Base-by-base conservation (phyloP, 2,329 filamentous ascomycete genomes). In the Fusarium buharicum region DNA sequence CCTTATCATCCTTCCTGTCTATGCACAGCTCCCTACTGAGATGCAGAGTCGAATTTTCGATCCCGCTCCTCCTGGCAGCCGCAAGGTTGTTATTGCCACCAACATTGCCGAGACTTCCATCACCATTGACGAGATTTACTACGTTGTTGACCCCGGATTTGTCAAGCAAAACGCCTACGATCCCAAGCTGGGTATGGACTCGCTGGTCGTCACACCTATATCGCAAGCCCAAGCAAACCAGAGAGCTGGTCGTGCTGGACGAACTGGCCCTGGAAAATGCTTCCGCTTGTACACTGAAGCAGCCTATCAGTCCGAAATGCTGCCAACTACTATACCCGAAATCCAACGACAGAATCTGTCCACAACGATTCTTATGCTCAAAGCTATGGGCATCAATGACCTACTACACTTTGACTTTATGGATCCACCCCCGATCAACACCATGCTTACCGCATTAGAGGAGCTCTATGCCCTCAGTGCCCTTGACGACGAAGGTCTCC, bases 331-430 rank as follows among this genome's bases (percentile, higher is more conserved):
- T 0, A 96, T 98, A 27, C 95, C 95, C 1, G 95, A 98, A 70
- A 99, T 99, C 47, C 95, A 99, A 73, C 85, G 95, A 1, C 92
- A 97, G 74, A 99, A 99, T 70, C 74, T 99, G 49, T 91, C 92
- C 0, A 89, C 91, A 67, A 97, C 94, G 0, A 98, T 99, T 75
- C 84, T 99, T 41, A 97, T 97, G 91, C 85, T 99, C 46, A 99
- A 99, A 75, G 95, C 95, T 0, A 98, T 99, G 93, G 95, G 96
- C 4, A 98, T 99, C 76, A 98, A 99, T 72, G 95, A 99, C 73
- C 82, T 99, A 2, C 83, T 99, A 12, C 93, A 96, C 73, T 99
- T 99, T 71, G 94, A 98, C 77, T 99, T 99, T 71, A 98, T 99
- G 94, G 95, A 99, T 71, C 93, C 95, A 0, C 95, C 95, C 0